Conservation (phyloP, 257 asterid genomes). For the Nicotiana attenuata region DNA sequence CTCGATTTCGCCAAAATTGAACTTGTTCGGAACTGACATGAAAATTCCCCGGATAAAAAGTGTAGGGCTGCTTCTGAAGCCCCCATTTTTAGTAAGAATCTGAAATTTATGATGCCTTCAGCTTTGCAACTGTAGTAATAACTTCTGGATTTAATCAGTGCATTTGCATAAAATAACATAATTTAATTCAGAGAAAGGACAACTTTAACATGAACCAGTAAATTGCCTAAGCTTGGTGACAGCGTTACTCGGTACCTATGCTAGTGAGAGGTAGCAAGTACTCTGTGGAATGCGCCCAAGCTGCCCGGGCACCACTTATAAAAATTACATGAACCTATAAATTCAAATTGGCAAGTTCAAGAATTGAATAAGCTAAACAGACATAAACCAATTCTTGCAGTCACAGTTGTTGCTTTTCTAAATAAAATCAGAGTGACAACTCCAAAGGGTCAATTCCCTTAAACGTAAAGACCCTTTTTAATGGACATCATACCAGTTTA, state of each 20-base stretch:
- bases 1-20: constrained; percentile 24
- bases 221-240: neutral
- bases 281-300: no score
- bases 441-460: neutral
- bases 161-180: constrained; percentile 15
- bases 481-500: neutral
- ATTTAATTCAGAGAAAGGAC: neutral
- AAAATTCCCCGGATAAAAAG: constrained; percentile 31
- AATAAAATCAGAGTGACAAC: neutral
- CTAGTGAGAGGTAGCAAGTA: no score
- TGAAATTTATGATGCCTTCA: constrained; percentile 14
- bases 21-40: constrained; percentile 23
- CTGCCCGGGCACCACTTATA: no score
- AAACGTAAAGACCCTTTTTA: neutral
- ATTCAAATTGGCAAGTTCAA: neutral
- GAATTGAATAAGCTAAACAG: neutral
- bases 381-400: neutral
- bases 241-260: no score
- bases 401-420: neutral
- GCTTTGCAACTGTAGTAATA: neutral
- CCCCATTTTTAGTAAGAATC: constrained; percentile 34
- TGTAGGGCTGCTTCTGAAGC: constrained; percentile 40
- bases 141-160: neutral
- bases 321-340: neutral
- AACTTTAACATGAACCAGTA: neutral